Percentiles rank a stretch among this genome's conserved stretches.
Conservation (phyloP, 148 eudicot species). For the Linanthus parryae region DNA sequence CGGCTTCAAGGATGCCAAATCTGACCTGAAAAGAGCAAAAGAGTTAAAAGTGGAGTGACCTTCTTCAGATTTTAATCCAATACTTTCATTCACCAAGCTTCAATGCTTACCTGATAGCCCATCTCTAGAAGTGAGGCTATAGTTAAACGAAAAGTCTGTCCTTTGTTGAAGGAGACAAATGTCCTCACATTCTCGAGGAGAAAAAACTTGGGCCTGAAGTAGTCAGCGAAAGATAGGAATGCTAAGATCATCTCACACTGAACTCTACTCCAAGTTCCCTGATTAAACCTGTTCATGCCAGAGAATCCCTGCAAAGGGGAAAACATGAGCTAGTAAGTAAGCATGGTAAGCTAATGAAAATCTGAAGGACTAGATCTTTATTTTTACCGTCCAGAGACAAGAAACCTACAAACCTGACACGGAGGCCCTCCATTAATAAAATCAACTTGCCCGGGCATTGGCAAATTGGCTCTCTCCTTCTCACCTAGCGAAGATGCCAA, state of each 20-base stretch:
- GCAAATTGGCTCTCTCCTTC: slow-evolving; percentile 23
- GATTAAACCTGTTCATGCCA: slow-evolving; percentile 71
- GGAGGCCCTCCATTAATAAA: slow-evolving; percentile 99
- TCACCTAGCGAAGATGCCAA: slow-evolving; percentile 47
- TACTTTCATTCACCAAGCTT: too few relatives aligned
- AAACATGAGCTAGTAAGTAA: too few relatives aligned
- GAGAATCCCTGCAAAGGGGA: slow-evolving; percentile 55
- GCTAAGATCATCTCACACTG: slow-evolving; percentile 78
- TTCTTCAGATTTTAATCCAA: too few relatives aligned
- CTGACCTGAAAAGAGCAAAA: slow-evolving; percentile 48
- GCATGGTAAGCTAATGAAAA: too few relatives aligned
- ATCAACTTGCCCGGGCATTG: slow-evolving; percentile 58
- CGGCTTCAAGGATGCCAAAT: slow-evolving; percentile 97
- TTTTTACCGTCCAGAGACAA: too few relatives aligned
- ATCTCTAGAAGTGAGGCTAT: slow-evolving; percentile 65
- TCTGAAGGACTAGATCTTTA: too few relatives aligned
- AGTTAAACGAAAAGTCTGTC: slow-evolving; percentile 65
- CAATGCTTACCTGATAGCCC: slow-evolving; percentile 78
- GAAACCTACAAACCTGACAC: slow-evolving; percentile 56
- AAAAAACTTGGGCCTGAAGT: slow-evolving; percentile 62
- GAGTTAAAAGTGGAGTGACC: too few relatives aligned
- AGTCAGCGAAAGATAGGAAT: slow-evolving; percentile 67
- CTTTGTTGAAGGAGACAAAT: slow-evolving; percentile 71
- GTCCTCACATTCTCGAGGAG: slow-evolving; percentile 64
- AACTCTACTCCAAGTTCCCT: slow-evolving; percentile 75